A percentile compares a stretch with the other conserved stretches of the same genome.
Evolutionary conservation across 2,329 filamentous ascomycete species (phyloP).

Genomic region (Alternaria brassicicola): DNA sequence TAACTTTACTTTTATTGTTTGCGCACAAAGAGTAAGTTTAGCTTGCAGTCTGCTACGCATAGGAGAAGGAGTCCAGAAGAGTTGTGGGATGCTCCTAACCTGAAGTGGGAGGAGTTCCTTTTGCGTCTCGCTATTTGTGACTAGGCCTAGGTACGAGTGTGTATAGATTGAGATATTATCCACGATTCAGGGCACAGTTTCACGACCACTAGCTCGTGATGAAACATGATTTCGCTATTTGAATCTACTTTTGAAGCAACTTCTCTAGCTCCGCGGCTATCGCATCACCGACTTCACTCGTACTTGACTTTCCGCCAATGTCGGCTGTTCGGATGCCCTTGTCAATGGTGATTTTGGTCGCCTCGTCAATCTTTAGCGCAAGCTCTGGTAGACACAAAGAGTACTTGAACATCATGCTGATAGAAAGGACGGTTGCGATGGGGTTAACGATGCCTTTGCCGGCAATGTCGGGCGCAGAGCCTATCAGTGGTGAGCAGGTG

Average conservation of each 20-base stretch:
- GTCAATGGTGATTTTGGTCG: constrained; percentile 81
- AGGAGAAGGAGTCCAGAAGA: background rate
- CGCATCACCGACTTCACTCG: constrained; percentile 81
- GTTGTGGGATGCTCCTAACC: background rate
- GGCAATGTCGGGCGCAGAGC: constrained; percentile 90
- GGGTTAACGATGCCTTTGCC: constrained; percentile 92
- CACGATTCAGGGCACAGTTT: background rate
- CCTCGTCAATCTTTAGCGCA: constrained; percentile 78
- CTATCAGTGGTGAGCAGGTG: constrained; percentile 50
- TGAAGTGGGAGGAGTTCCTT: background rate
- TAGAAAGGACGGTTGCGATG: constrained; percentile 85
- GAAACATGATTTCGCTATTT: background rate
- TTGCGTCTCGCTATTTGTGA: background rate
- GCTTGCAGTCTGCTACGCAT: background rate
- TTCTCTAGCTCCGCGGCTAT: constrained; percentile 75
- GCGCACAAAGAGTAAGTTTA: too few relatives aligned
- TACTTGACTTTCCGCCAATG: constrained; percentile 77
- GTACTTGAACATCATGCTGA: constrained; percentile 96
- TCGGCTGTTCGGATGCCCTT: constrained; percentile 79
- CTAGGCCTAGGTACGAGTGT: background rate
- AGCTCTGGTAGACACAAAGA: constrained; percentile 80
- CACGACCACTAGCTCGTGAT: background rate
- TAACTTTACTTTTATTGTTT: too few relatives aligned
- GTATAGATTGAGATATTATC: background rate
- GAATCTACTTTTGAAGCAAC: constrained; percentile 58